Conservation (phyloP, 768 basidiomycete genomes). For the Rossbeevera mucosa region DNA sequence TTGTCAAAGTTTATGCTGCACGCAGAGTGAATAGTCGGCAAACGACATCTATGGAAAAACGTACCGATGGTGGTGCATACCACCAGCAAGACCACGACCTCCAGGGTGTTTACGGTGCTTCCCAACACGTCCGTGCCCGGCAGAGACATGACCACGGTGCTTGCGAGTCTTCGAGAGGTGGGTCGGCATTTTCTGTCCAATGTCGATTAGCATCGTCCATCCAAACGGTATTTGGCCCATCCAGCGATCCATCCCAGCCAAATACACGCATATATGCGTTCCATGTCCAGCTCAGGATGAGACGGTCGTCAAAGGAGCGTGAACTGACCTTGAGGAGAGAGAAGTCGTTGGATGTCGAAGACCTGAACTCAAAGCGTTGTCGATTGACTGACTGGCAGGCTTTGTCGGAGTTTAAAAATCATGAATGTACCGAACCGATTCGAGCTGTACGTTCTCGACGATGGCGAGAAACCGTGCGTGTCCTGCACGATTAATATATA, state of each 20-base stretch:
- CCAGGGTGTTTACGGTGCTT: conserved; percentile 99
- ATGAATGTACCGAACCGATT: conserved; percentile 97
- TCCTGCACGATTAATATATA: no score
- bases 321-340: conserved; percentile 67
- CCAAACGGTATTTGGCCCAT: conserved; percentile 41
- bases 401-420: conserved; percentile 26
- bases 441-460: conserved; percentile 87
- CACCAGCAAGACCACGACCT: conserved; percentile 99
- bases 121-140: conserved; percentile 99
- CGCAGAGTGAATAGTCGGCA: background rate
- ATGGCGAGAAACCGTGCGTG: conserved; percentile 90
- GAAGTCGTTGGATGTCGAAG: conserved; percentile 43
- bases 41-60: conserved; percentile 28
- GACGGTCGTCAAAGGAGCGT: conserved; percentile 21
- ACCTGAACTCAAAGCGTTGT: conserved; percentile 13
- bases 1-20: conserved; percentile 93
- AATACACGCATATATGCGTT: conserved; percentile 15
- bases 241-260: conserved; percentile 41
- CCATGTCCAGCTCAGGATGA: conserved; percentile 9
- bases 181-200: conserved; percentile 78
- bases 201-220: conserved; percentile 29
- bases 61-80: conserved; percentile 97
- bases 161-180: conserved; percentile 96
- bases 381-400: conserved; percentile 5
- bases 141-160: conserved; percentile 98